Base-by-base conservation (phyloP, 2,329 filamentous ascomycete species). In the Dryadomyces quercivorus region DNA sequence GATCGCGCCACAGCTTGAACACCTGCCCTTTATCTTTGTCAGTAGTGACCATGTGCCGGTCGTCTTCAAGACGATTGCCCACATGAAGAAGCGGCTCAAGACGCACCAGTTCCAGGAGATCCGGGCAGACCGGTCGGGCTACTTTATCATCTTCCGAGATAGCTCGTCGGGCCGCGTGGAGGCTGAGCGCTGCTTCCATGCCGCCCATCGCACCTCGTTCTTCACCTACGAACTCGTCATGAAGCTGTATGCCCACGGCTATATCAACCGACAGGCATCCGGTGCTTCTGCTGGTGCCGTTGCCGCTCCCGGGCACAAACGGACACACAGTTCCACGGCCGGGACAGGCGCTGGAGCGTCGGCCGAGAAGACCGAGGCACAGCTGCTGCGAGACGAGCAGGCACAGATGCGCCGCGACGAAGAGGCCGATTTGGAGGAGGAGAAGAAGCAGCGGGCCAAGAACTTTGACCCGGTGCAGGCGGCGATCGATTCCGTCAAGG, bases 161-260 rank as follows among this genome's bases (percentile, higher is more conserved):
- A 88, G 82, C 1, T 78, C 80, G 54, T 75, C 77, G 9, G 92
- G 92, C 2, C 84, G 90, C 62, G 76, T 84, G 54, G 90, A 96
- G 68, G 85, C 89, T 0, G 84, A 88, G 61, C 78, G 86, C 58
- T 96, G 91, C 65, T 91, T 82, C 67, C 77, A 81, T 53, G 79
- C 84, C 52, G 90, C 87, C 60, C 84, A 96, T 65, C 85, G 86
- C 66, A 85, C 85, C 46, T 80, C 86, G 6, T 81, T 98, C 59
- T 98, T 98, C 72, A 96, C 86, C 1, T 97, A 97, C 58, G 74
- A 72, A 57, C 92, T 98, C 86, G 80, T 82, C 47, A 95, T 98
- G 89, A 86, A 92, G 65, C 83, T 89, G 55, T 85, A 86, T 59
- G 59, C 63, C 5, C 66, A 66, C 16, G 67, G 67, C 16, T 20